These are phyloP conservation scores for Carpinus viminea DNA, from an alignment of 306 rosid species.

Conservation along the genomic window DNA sequence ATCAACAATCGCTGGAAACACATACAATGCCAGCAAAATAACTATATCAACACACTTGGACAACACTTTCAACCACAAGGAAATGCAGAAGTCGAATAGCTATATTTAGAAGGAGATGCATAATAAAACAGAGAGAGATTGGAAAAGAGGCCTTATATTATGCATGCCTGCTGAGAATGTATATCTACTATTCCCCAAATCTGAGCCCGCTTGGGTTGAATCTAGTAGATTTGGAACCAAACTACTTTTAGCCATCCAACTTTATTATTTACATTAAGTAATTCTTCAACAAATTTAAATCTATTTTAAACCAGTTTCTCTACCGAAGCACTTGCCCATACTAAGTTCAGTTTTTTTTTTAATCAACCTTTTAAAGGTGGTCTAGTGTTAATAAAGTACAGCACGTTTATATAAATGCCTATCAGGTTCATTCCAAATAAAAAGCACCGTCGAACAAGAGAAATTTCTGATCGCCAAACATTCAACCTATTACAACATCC, in stretches of 20 bases:
- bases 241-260: conserved; percentile 9
- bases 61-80: neutral
- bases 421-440: neutral
- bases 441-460: neutral
- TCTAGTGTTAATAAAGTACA: neutral
- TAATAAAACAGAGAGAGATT: neutral
- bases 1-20: conserved; percentile 42
- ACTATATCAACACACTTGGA: conserved; percentile 11
- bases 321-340: neutral
- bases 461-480: too few species aligned
- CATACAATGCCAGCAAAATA: conserved; percentile 17
- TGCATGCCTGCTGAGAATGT: neutral
- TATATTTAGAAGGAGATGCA: neutral
- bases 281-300: neutral
- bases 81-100: neutral
- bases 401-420: neutral
- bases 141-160: neutral
- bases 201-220: neutral
- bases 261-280: conserved; percentile 12
- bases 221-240: neutral
- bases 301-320: neutral
- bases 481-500: neutral
- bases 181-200: neutral
- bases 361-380: neutral
- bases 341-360: neutral